Base-by-base conservation (phyloP, 1,139 yeast species). In the Blastobotrys apis region DNA sequence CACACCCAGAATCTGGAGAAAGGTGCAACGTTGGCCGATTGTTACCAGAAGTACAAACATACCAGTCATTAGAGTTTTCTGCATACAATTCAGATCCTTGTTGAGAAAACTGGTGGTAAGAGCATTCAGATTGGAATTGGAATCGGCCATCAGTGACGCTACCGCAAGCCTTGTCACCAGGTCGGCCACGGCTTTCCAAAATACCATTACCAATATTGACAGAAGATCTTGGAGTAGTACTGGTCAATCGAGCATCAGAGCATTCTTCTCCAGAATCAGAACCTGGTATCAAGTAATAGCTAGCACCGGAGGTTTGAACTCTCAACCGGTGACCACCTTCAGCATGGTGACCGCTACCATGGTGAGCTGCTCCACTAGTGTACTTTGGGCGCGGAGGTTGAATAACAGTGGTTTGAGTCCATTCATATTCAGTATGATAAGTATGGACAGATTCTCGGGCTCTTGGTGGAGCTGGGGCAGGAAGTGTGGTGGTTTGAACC, bases 21-120 rank as follows among this genome's bases (percentile, higher is more conserved):
- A 29, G 32, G n/a, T 9, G 16, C 32, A 29, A 9, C n/a, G n/a
- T 29, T 12, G 32, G 32, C 6, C n/a, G 6, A 29, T 34, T 30
- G 9, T 5, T n/a, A n/a, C 30, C 29, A 34, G 9, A 2, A 23
- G 19, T 16, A 23, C 43, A 39, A 17, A 33, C 32, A 33, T 39
- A 39, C 43, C 43, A 39, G 5, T 32, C 37, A 33, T 39, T 39
- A 26, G 27, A 33, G 17, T 33, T 30, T 16, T 25, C 29, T 22
- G 38, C 38, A 13, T 15, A 13, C 25, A 34, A 25, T 25, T 29
- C 22, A 17, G 9, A 5, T n/a, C 26, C 39, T 27, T 27, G 15
- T 10, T 8, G n/a, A 8, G 31, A 6, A n/a, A 8, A 27, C 15
- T 5, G 5, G 31, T 12, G 31, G 10, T 27, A 5, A 12, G 31